Conservation (phyloP, 768 basidiomycete genomes). For the Zangia roseola region DNA sequence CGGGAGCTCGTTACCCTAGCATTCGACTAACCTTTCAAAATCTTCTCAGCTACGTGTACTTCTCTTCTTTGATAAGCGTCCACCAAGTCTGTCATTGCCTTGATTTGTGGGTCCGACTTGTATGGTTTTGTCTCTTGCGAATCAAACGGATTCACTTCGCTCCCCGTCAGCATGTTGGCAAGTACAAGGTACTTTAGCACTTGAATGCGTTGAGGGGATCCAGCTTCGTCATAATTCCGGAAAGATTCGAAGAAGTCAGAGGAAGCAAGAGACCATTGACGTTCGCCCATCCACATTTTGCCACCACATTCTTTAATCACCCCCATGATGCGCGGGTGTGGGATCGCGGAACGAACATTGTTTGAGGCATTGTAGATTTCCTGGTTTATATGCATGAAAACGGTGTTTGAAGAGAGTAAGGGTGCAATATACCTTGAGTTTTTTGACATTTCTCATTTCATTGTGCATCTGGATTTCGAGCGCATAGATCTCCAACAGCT, state of each 20-base stretch:
- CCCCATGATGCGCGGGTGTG: slow-evolving; percentile 97
- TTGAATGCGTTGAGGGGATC: slow-evolving; percentile 94
- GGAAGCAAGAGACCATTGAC: slow-evolving; percentile 97
- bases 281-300: slow-evolving; percentile 99
- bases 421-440: slow-evolving; percentile 68
- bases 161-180: slow-evolving; percentile 97
- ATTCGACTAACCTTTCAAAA: slow-evolving; percentile 68
- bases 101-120: slow-evolving; percentile 94
- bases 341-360: slow-evolving; percentile 91
- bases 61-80: slow-evolving; percentile 96
- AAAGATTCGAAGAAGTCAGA: slow-evolving; percentile 99
- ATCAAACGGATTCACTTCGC: slow-evolving; percentile 98
- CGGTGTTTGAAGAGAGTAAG: not conserved
- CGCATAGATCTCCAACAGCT: slow-evolving; percentile 94
- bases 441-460: slow-evolving; percentile 93
- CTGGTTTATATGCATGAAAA: slow-evolving; percentile 40
- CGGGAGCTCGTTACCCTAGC: not conserved
- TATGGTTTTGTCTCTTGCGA: slow-evolving; percentile 99
- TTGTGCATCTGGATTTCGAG: slow-evolving; percentile 99
- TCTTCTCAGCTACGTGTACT: slow-evolving; percentile 96
- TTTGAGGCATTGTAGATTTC: slow-evolving; percentile 97
- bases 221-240: slow-evolving; percentile 97
- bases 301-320: slow-evolving; percentile 99
- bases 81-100: slow-evolving; percentile 96
- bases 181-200: slow-evolving; percentile 98